Evolutionary conservation across 257 asterid genomes (phyloP), one percentile per base, ranked within the genome.

Genomic region (Echium plantagineum): DNA sequence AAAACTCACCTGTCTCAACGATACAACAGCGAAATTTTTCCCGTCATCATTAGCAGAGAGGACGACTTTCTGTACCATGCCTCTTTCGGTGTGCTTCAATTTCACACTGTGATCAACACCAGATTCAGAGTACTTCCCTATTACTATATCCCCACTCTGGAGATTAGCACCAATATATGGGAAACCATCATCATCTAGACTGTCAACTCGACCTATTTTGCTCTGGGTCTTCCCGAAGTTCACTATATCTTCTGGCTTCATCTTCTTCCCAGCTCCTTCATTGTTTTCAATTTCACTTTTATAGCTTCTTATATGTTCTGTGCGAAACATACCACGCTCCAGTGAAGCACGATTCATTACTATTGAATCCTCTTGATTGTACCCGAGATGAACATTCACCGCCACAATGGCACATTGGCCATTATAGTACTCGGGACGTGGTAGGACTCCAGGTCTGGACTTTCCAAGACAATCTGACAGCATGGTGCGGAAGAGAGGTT

Each of bases 361-460:
- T 52, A 93, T 49, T 0, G 98, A 93, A 71, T 93, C 98, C 68
- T 93, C 97, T 70, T 89, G 98, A 75, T 93, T 93, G 74, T 82
- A 93, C 32, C 98, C 97, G 20, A 70, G 94, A 69, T 93, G 97
- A 52, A 84, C 98, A 66, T 93, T 93, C 15, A 93, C 96, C 31
- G 98, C 89, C 58, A 93, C 96, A 5, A 93, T 86, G 22, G 95
- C 94, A 71, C 95, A 89, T 69, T 93, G 97, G 15, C 97, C 96
- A 15, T 93, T 93, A 74, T 64, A 89, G 69, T 76, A 89, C 71
- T 86, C 94, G 15, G 98, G 98, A 48, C 74, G 84, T 22, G 97
- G 85, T 59, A 83, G 54, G 86, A 84, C 83, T 47, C 89, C 85
- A 51, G 67, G 68, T 26, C 59, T 73, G 10, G 90, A 77, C 66